phyloP scores from a whole-genome alignment of 306 rosid genomes.

The Betula pendula region DNA sequence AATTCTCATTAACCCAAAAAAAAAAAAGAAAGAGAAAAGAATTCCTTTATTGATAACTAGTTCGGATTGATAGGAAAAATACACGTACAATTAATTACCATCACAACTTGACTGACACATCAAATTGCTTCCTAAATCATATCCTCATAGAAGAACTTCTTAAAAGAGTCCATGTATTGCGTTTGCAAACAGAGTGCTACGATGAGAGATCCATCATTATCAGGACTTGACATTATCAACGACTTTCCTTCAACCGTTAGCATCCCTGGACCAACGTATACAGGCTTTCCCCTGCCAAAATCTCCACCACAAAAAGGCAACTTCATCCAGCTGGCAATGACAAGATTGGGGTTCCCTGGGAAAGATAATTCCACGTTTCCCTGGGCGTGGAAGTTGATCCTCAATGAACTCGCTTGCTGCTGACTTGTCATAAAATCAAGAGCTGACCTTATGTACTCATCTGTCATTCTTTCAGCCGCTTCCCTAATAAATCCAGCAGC shows the following conservation, averaged over 20 bases:
- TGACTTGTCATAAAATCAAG: constrained; percentile 17
- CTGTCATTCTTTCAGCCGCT: constrained; percentile 24
- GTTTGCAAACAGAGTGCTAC: constrained; percentile 34
- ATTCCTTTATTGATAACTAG: no score
- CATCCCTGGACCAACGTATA: constrained; percentile 34
- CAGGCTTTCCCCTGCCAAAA: constrained; percentile 41
- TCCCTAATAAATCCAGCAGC: constrained; percentile 6
- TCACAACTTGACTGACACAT: no score
- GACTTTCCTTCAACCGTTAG: constrained; percentile 48
- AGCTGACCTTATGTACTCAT: constrained; percentile 27
- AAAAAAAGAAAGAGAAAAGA: no score
- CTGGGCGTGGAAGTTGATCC: constrained; percentile 34
- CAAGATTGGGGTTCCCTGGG: constrained; percentile 34
- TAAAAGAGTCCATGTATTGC: constrained; percentile 31
- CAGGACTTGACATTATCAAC: constrained; percentile 24
- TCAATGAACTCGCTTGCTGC: constrained; percentile 22
- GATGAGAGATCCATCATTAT: constrained; percentile 18
- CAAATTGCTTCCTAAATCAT: no score
- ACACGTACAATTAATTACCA: no score
- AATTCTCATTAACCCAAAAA: no score
- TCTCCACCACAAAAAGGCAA: constrained; percentile 21
- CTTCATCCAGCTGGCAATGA: constrained; percentile 46
- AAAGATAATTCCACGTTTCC: background rate
- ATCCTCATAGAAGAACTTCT: background rate
- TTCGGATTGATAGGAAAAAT: no score